Evolutionary conservation across 176 grass and related monocot genomes (phyloP).

Genomic region (Triticum timopheevii): DNA sequence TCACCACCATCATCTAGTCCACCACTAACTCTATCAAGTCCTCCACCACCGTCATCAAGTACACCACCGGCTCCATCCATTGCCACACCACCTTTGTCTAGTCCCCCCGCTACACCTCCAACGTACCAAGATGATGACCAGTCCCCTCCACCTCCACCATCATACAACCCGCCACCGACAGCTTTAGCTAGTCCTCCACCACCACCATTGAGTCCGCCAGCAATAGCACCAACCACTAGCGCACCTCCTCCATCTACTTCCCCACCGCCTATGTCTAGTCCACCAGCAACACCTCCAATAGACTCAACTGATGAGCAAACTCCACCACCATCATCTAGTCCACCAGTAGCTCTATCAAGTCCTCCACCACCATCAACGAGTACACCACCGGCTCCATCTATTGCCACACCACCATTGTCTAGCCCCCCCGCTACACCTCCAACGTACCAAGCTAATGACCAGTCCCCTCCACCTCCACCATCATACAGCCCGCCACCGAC

Average conservation of each 20-base stretch:
- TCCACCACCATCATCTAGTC: background rate
- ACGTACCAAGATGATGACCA: too few relatives aligned
- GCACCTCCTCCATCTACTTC: background rate
- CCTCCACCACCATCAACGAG: background rate
- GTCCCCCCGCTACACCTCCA: background rate
- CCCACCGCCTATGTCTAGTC: background rate
- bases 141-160: too few relatives aligned
- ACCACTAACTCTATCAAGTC: too few relatives aligned
- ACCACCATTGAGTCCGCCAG: background rate
- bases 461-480: background rate
- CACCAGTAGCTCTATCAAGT: background rate
- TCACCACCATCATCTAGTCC: background rate
- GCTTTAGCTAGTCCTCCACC: too few relatives aligned
- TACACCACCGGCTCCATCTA: background rate
- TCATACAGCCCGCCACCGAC: background rate
- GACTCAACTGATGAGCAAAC: too few relatives aligned
- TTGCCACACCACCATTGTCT: background rate
- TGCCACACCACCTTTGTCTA: too few relatives aligned
- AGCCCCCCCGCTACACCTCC: background rate
- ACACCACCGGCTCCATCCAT: too few relatives aligned
- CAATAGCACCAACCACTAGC: background rate
- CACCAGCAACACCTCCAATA: background rate
- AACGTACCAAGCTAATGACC: background rate
- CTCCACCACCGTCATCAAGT: too few relatives aligned
- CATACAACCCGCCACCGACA: background rate